Base-by-base conservation (phyloP, 2,329 filamentous ascomycete genomes). In the Nothomitra cinnamomea region DNA sequence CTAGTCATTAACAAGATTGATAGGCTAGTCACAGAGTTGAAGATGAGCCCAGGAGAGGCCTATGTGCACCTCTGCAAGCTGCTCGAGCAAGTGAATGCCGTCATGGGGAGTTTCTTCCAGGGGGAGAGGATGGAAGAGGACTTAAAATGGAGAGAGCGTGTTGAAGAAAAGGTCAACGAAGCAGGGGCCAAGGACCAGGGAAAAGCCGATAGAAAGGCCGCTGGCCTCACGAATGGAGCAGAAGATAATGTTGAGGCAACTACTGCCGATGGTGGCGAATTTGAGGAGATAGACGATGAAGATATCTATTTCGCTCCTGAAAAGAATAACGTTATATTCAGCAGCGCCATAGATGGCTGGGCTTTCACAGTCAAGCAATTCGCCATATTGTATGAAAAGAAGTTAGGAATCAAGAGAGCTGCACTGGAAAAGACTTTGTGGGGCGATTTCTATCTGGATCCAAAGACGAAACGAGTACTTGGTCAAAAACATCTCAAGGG, bases 1-100 rank as follows among this genome's bases (percentile, higher is more conserved):
- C 75, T 98, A 42, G 88, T 96, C 54, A 90, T 98, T 68, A 98
- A 98, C 72, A 98, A 98, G 69, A 94, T 98, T 73, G 92, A 98
- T 67, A 80, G 92, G 55, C 76, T 98, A 54, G 78, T 98, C 54
- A 95, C 87, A 2, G 92, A 98, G 70, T 75, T 95, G 53, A 90
- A 94, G 65, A 89, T 98, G 84, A 94, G 81, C 6, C 88, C 92
- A 0, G 74, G 70, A 15, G 92, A 98, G 66, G 92, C 92, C 36
- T 94, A 94, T 63, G 80, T 82, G 22, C 92, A 98, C 69, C 70
- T 98, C 13, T 88, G 77, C 66, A 92, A 89, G 65, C 75, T 96
- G 2, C 69, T 98, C 6, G 92, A 96, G 65, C 92, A 96, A 65
- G 87, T 98, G 50, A 98, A 98, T 65, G 92, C 92, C 41, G 88